A percentile compares a stretch with the other conserved stretches of the same genome.
These are phyloP conservation scores for Cyclaneusma minus DNA, from an alignment of 2,329 filamentous ascomycete genomes.

Conservation along the genomic window DNA sequence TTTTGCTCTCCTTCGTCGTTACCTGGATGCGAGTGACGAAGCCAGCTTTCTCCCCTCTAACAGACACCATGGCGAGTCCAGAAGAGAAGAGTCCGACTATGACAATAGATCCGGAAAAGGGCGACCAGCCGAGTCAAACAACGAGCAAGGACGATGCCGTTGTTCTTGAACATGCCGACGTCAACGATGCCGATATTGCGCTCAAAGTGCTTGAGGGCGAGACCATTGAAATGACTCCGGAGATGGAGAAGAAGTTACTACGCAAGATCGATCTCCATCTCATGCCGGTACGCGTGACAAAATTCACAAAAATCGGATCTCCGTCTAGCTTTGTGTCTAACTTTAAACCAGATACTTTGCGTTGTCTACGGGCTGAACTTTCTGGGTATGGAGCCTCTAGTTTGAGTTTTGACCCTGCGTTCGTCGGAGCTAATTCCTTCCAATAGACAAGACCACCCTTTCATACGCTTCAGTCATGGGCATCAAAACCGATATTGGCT, in stretches of 20 bases:
- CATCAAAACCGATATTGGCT: constrained; percentile 24
- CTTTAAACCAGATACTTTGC: constrained; percentile 37
- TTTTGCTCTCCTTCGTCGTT: too few species aligned
- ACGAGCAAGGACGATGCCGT: constrained; percentile 2
- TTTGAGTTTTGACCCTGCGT: too few species aligned
- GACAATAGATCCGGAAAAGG: too few species aligned
- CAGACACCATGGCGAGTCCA: too few species aligned
- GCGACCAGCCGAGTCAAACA: too few species aligned
- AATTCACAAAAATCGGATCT: neutral
- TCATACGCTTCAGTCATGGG: constrained; percentile 35
- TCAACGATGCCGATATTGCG: constrained; percentile 26
- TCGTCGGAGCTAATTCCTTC: too few species aligned
- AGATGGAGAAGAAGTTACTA: constrained; percentile 24
- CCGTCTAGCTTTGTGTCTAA: constrained; percentile 2
- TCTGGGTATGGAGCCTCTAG: too few species aligned
- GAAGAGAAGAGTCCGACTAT: too few species aligned
- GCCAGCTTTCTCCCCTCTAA: too few species aligned
- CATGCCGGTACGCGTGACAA: constrained; percentile 21
- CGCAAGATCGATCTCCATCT: constrained; percentile 30
- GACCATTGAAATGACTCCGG: constrained; percentile 21
- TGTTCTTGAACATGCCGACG: constrained; percentile 21
- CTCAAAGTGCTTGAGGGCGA: constrained; percentile 24
- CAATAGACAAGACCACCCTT: constrained; percentile 29
- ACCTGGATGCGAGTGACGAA: too few species aligned
- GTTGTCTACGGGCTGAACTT: constrained; percentile 42